Percentiles rank a stretch among this genome's conserved stretches.
Conservation (phyloP, 306 rosid species). For the Nissolia schottii region DNA sequence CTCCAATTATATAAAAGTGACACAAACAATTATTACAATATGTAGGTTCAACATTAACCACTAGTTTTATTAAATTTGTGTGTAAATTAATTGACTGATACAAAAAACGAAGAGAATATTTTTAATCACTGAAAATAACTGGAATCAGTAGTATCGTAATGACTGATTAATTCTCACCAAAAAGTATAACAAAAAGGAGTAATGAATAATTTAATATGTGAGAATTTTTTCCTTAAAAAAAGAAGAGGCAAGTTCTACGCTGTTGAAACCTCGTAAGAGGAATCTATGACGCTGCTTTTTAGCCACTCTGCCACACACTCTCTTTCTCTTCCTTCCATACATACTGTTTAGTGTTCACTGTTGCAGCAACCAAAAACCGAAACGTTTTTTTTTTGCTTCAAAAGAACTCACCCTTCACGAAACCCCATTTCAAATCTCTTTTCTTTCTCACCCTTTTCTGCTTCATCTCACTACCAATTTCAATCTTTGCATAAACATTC, state of each 20-base stretch:
- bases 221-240: neutral
- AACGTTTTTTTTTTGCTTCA: conserved; percentile 1
- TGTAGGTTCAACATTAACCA: no score
- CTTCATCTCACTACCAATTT: neutral
- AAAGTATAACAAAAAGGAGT: no score
- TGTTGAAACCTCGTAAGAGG: conserved; percentile 38
- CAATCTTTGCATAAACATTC: neutral
- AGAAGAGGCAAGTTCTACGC: neutral
- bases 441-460: neutral
- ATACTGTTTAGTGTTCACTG: conserved; percentile 16
- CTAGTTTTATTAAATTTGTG: no score
- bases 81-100: no score
- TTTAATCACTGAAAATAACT: no score
- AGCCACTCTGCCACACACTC: neutral
- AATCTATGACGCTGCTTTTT: conserved; percentile 32
- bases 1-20: no score
- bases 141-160: no score
- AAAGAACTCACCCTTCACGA: neutral
- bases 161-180: no score
- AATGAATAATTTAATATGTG: no score
- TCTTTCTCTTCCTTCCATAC: conserved; percentile 32
- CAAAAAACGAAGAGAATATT: no score
- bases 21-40: no score
- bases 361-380: neutral
- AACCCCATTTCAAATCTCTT: neutral